These are phyloP conservation scores for Helichrysum umbraculigerum DNA, from an alignment of 129 eudicot genomes.

Conservation along the genomic window DNA sequence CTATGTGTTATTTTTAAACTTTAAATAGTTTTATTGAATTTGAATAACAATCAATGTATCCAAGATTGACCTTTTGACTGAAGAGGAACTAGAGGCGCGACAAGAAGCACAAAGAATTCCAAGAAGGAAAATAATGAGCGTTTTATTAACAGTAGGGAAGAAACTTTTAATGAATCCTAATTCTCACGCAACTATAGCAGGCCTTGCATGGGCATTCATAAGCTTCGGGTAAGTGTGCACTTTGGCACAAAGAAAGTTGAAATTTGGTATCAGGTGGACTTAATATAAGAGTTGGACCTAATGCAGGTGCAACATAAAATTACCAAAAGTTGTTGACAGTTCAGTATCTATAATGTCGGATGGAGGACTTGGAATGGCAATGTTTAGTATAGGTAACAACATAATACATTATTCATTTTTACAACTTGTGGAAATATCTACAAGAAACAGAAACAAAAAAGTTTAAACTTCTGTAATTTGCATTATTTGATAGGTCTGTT, in stretches of 20 bases:
- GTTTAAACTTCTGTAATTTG: neutral
- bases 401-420: neutral
- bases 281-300: constrained; percentile 9
- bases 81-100: constrained; percentile 42
- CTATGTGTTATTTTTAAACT: neutral
- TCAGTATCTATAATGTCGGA: constrained; percentile 68
- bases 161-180: constrained; percentile 80
- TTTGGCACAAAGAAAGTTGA: neutral
- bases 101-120: constrained; percentile 32
- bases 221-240: constrained; percentile 54
- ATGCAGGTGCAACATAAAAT: constrained; percentile 59
- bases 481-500: constrained; percentile 56
- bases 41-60: neutral
- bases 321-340: constrained; percentile 63
- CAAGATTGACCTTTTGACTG: constrained; percentile 3
- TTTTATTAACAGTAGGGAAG: constrained; percentile 53
- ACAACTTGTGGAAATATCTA: neutral
- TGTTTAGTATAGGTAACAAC: constrained; percentile 81
- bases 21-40: neutral
- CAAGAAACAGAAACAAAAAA: neutral
- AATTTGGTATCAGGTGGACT: neutral
- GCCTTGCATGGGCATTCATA: constrained; percentile 77
- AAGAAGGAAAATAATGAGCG: constrained; percentile 30
- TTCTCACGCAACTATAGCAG: constrained; percentile 63
- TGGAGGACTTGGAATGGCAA: constrained; percentile 97